A percentile compares a stretch with the other conserved stretches of the same genome.
phyloP scores from a whole-genome alignment of 257 asterid species.

The Pogostemon cablin region DNA sequence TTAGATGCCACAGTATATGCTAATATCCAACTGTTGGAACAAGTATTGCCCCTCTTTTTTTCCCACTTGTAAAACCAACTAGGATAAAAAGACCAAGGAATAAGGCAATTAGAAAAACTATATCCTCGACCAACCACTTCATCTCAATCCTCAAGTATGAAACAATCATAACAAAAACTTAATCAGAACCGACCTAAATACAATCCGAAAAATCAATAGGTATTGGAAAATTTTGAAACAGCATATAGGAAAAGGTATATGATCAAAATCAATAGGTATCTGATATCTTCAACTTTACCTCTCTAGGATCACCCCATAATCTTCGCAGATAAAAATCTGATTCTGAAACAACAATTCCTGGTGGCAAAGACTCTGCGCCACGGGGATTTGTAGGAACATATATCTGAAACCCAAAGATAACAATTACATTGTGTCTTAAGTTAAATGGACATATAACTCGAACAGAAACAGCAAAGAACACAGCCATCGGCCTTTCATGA shows the following conservation, averaged over 20 bases:
- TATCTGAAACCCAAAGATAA: constrained; percentile 48
- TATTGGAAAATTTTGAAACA: not conserved
- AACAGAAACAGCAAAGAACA: not conserved
- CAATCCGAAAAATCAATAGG: not conserved
- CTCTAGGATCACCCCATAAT: constrained; percentile 98
- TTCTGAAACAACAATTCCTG: constrained; percentile 91
- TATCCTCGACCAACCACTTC: not conserved
- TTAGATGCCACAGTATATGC: constrained; percentile 16
- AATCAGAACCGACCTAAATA: constrained; percentile 18
- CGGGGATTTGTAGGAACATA: constrained; percentile 95
- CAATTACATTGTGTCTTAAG: not conserved
- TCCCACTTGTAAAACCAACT: constrained; percentile 18
- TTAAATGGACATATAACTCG: not conserved
- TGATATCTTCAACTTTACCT: constrained; percentile 52
- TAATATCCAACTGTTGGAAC: constrained; percentile 8
- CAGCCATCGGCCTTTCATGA: not conserved
- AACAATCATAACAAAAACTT: constrained; percentile 1
- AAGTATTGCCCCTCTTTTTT: not conserved
- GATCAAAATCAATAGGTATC: not conserved
- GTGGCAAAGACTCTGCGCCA: constrained; percentile 96
- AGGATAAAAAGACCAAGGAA: constrained; percentile 19
- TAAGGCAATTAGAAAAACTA: constrained; percentile 9
- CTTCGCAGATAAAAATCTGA: constrained; percentile 88
- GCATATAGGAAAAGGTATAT: not conserved
- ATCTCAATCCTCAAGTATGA: constrained; percentile 24